These are phyloP conservation scores for Kodamaea sagamina DNA, from an alignment of 805 yeast species.

Conservation along the genomic window DNA sequence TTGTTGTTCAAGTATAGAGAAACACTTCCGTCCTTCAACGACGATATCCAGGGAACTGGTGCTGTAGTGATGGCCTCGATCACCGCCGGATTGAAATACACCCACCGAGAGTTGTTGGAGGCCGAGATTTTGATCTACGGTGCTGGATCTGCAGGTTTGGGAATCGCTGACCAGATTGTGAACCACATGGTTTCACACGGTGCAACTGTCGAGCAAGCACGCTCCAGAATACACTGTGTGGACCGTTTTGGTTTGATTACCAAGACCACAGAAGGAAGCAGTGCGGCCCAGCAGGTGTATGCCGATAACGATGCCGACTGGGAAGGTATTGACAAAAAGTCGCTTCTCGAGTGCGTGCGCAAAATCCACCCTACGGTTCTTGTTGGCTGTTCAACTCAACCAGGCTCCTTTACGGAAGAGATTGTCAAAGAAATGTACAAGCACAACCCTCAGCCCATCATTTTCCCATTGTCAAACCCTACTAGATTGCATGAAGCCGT, in stretches of 20 bases:
- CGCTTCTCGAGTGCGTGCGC: conserved; percentile 65
- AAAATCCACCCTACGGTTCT: conserved; percentile 87
- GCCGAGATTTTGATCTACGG: conserved; percentile 79
- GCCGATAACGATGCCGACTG: conserved; percentile 76
- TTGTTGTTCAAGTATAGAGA: conserved; percentile 74
- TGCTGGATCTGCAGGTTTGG: conserved; percentile 96
- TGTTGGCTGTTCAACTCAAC: conserved; percentile 94
- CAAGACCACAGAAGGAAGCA: conserved; percentile 54
- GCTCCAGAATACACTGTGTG: conserved; percentile 70
- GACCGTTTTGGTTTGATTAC: conserved; percentile 83
- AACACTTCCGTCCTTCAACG: conserved; percentile 86
- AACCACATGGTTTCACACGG: conserved; percentile 87
- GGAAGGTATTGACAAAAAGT: conserved; percentile 71
- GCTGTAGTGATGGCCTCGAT: conserved; percentile 97
- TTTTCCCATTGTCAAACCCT: conserved; percentile 95
- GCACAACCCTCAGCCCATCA: conserved; percentile 82
- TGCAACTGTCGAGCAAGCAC: conserved; percentile 68
- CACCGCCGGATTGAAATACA: conserved; percentile 81
- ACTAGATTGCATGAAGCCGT: conserved; percentile 93
- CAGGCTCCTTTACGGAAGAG: conserved; percentile 89
- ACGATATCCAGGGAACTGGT: conserved; percentile 98
- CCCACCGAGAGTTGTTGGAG: conserved; percentile 66
- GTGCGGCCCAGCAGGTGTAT: conserved; percentile 66
- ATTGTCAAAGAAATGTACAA: conserved; percentile 87
- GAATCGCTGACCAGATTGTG: conserved; percentile 91